phyloP scores from a whole-genome alignment of 108 stramenopile species.

The Fistulifera pelliculosa region DNA sequence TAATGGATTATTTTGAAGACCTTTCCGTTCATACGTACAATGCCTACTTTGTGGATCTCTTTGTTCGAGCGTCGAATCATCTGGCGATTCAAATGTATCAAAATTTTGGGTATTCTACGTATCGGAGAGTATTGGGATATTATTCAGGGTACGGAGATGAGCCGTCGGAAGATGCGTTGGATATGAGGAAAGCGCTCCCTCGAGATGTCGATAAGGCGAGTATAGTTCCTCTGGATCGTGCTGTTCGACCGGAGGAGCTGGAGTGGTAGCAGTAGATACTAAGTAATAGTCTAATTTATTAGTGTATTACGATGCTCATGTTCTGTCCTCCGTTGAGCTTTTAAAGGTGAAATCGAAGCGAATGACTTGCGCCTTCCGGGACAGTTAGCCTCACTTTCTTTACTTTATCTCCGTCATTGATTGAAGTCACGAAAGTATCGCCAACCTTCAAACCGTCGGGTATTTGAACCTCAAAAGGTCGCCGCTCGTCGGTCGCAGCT shows the following conservation, averaged over 20 bases:
- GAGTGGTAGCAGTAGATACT: too few species aligned
- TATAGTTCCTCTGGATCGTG: constrained; percentile 73
- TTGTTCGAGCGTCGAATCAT: constrained; percentile 89
- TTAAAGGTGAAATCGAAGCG: too few species aligned
- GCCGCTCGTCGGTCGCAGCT: neutral
- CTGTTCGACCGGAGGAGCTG: constrained; percentile 82
- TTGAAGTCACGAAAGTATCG: constrained; percentile 35
- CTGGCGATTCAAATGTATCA: constrained; percentile 95
- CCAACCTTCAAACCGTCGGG: constrained; percentile 31
- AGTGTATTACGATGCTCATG: too few species aligned
- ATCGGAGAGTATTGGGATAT: constrained; percentile 89
- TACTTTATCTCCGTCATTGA: constrained; percentile 23
- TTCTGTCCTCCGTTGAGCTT: too few species aligned
- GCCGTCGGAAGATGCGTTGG: constrained; percentile 82
- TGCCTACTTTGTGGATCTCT: constrained; percentile 98
- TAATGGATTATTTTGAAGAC: constrained; percentile 93
- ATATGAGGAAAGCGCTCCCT: constrained; percentile 83
- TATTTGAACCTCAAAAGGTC: constrained; percentile 32
- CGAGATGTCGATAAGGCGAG: constrained; percentile 11
- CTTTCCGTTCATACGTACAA: constrained; percentile 63
- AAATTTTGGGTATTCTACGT: constrained; percentile 85
- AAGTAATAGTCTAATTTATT: too few species aligned
- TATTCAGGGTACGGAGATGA: constrained; percentile 57
- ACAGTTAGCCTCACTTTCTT: constrained; percentile 47
- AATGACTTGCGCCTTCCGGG: constrained; percentile 9